These are phyloP conservation scores for Entoloma clypeatum DNA, from an alignment of 1,284 basidiomycete genomes.

Conservation along the genomic window DNA sequence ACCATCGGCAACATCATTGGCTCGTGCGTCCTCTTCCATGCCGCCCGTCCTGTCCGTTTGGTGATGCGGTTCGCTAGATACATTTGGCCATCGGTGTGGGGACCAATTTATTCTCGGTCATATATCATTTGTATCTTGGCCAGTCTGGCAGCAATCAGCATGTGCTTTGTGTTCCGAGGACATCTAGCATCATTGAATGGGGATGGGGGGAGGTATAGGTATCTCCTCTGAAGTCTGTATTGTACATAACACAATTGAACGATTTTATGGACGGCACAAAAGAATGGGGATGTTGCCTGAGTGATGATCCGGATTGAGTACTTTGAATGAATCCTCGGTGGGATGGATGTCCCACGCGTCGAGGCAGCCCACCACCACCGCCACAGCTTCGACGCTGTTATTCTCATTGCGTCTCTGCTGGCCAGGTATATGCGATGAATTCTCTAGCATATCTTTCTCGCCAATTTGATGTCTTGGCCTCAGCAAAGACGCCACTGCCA, in stretches of 20 bases:
- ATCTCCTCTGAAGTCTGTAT: constrained; percentile 15
- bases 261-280: constrained; percentile 12
- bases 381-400: constrained; percentile 5
- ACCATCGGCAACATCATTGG: constrained; percentile 68
- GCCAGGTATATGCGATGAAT: constrained; percentile 47
- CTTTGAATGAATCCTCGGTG: no score
- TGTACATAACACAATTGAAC: no score
- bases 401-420: constrained; percentile 5
- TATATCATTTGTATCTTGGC: constrained; percentile 47
- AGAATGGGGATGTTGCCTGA: constrained; percentile 17
- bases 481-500: constrained; percentile 46
- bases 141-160: constrained; percentile 38
- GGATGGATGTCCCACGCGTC: constrained; percentile 15
- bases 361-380: constrained; percentile 11
- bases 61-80: constrained; percentile 27
- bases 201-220: constrained; percentile 9
- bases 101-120: constrained; percentile 38
- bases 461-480: constrained; percentile 61
- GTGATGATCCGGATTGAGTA: not conserved
- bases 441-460: constrained; percentile 66
- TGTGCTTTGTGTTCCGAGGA: constrained; percentile 46
- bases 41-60: not conserved
- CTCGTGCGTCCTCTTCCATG: constrained; percentile 44
- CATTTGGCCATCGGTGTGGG: constrained; percentile 39
- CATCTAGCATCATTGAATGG: constrained; percentile 25